phyloP scores from a whole-genome alignment of 768 basidiomycete genomes.

The Leccinum subgranulosum region DNA sequence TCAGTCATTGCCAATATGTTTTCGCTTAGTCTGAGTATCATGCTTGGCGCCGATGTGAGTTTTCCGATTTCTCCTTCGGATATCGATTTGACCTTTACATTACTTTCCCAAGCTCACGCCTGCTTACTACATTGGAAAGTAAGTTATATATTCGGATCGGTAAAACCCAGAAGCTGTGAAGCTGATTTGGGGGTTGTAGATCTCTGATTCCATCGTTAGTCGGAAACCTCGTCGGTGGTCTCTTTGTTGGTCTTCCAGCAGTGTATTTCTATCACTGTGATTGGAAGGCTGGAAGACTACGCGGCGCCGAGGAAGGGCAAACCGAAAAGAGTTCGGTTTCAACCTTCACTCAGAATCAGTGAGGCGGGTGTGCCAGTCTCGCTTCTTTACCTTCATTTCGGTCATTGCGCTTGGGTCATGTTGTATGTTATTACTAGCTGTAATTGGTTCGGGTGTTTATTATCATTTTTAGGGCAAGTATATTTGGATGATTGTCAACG shows the following conservation, averaged over 20 bases:
- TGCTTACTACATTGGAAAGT: constrained; percentile 62
- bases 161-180: not conserved
- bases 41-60: constrained; percentile 65
- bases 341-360: constrained; percentile 4
- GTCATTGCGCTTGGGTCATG: not conserved
- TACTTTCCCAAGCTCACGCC: constrained; percentile 24
- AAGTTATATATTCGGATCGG: constrained; percentile 13
- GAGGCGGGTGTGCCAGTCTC: not conserved
- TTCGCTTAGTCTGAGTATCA: constrained; percentile 64
- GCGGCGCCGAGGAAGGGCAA: constrained; percentile 37
- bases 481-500: not conserved
- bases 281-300: constrained; percentile 39
- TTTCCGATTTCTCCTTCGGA: not conserved
- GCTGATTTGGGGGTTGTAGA: constrained; percentile 21
- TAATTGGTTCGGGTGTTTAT: not conserved
- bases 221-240: constrained; percentile 66
- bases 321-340: constrained; percentile 7
- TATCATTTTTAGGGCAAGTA: not conserved
- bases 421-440: not conserved
- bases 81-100: not conserved
- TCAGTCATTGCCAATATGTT: constrained; percentile 76
- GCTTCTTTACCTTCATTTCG: not conserved
- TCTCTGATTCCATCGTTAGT: constrained; percentile 64
- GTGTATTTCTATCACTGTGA: constrained; percentile 62
- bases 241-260: constrained; percentile 62